Conservation (phyloP, 2,329 filamentous ascomycete genomes). For the Stagonosporopsis chrysanthemi region DNA sequence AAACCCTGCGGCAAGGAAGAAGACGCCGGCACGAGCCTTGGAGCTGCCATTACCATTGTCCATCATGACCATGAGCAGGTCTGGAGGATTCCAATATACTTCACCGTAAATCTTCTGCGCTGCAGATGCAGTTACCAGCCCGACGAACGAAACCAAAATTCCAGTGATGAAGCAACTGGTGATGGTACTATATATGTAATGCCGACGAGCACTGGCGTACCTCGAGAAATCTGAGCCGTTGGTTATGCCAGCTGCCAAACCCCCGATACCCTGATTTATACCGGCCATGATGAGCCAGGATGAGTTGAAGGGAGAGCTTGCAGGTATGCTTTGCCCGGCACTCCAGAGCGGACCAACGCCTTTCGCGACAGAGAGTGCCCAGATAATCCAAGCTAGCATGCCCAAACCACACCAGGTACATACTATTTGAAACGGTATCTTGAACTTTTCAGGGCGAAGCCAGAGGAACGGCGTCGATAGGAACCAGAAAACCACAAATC, state of each 20-base stretch:
- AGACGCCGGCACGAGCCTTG: conserved; percentile 46
- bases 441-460: conserved; percentile 60
- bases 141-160: conserved; percentile 53
- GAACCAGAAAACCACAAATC: conserved; percentile 47
- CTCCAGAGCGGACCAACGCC: conserved; percentile 56
- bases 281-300: conserved; percentile 58
- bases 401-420: conserved; percentile 55
- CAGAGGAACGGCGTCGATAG: conserved; percentile 55
- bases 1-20: conserved; percentile 48
- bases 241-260: conserved; percentile 53
- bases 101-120: conserved; percentile 49
- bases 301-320: conserved; percentile 48
- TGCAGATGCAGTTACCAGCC: conserved; percentile 53
- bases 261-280: conserved; percentile 54
- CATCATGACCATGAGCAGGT: conserved; percentile 57
- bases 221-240: conserved; percentile 57
- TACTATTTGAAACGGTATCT: conserved; percentile 56
- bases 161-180: conserved; percentile 52
- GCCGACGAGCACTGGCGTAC: conserved; percentile 48
- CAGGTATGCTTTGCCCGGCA: conserved; percentile 47
- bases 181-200: conserved; percentile 52
- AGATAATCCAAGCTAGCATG: conserved; percentile 59
- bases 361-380: conserved; percentile 55
- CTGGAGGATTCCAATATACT: conserved; percentile 52
- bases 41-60: conserved; percentile 52